Percentiles rank a stretch among this genome's conserved stretches.
Conservation (phyloP, 75 land plant genomes). For the Adiantum capillusveneris region DNA sequence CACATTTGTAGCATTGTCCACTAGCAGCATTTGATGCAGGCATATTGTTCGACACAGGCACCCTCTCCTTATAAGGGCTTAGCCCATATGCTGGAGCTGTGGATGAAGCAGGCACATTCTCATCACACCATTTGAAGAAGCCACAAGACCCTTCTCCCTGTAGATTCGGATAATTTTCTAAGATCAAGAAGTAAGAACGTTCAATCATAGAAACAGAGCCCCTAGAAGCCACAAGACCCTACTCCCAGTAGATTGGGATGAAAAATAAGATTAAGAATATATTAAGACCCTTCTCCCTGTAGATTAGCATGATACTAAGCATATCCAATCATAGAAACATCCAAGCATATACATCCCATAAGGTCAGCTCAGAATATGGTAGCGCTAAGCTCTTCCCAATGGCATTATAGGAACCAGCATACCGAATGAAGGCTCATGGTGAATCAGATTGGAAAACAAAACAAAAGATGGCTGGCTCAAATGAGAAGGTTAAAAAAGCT, state of each 20-base stretch:
- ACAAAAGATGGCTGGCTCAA: too few species aligned
- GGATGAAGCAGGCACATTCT: neutral
- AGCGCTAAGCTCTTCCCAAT: neutral
- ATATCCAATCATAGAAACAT: too few species aligned
- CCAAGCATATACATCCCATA: neutral
- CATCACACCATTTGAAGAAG: conserved; percentile 48
- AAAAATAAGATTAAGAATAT: too few species aligned
- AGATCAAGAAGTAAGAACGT: too few species aligned
- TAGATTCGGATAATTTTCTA: too few species aligned
- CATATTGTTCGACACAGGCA: neutral
- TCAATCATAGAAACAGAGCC: too few species aligned
- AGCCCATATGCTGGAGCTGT: neutral
- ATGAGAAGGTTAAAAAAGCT: too few species aligned
- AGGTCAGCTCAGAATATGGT: neutral
- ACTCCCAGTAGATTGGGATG: conserved; percentile 15
- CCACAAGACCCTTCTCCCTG: conserved; percentile 27
- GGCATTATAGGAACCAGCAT: too few species aligned
- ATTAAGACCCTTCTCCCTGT: too few species aligned
- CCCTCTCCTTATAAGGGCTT: neutral
- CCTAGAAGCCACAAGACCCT: conserved; percentile 33
- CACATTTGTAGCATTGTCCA: conserved; percentile 18
- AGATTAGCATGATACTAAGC: too few species aligned
- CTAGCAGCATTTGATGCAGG: conserved; percentile 3
- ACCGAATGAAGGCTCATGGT: too few species aligned
- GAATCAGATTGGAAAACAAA: too few species aligned